Base-by-base conservation (phyloP, 108 stramenopile species). In the Pseudonitzschia multiseries region DNA sequence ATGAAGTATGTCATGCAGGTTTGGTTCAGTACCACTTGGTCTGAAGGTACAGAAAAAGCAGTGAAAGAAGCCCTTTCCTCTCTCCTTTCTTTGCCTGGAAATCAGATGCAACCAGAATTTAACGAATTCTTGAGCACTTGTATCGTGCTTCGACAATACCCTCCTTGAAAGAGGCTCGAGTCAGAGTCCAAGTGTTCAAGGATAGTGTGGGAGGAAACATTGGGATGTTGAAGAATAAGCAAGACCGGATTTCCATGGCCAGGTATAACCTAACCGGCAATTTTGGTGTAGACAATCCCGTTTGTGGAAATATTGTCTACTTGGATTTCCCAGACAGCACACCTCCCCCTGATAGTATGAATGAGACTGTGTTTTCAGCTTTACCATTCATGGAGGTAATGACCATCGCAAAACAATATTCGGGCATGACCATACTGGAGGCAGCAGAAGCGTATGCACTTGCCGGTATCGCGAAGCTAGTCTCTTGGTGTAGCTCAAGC, bases 21-120 rank as follows among this genome's bases (percentile, higher is more conserved):
- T n/a, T 77, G 76, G 76, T 77, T 77, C 61, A 77, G 76, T 56
- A 26, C 76, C n/a, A 77, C 71, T 31, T 72, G 70, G 71, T 40
- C 32, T 8, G 10, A 44, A 56, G 71, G 63, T 14, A 72, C 76
- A 22, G 46, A 72, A 24, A 17, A 4, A 20, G 51, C 64, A 40
- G 70, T 77, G 33, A 65, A 50, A 26, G 61, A 70, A 18, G 70
- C 70, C 0, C 50, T 74, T 26, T 36, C n/a, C 18, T 46, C 68
- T 51, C 36, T 63, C 27, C 29, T 74, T 2, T 56, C 68, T 42
- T 40, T 24, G 63, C 20, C 50, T 24, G 27, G 12, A n/a, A 36
- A 65, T 22, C 0, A 10, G 8, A 57, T 56, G 13, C 24, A 74
- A 21, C 68, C 74, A 8, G 74, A 74, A 26, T 67, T 74, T 33